Base-by-base conservation (phyloP, 768 basidiomycete genomes). In the Xanthoconium purpureum region DNA sequence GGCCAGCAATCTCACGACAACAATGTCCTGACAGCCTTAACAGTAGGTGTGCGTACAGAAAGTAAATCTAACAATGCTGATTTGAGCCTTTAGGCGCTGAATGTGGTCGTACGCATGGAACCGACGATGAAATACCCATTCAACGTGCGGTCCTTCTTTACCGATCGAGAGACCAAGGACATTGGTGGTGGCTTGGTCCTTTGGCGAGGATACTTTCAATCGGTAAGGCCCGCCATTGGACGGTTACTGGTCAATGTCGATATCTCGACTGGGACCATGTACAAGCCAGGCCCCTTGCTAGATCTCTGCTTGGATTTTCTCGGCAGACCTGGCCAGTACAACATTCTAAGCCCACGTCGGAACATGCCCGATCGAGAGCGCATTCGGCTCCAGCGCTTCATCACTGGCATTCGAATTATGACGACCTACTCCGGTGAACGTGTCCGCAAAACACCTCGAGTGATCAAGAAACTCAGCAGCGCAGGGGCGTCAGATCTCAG, bases 131-230 rank as follows among this genome's bases (percentile, higher is more conserved):
- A 78, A 18, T 83, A 84, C 54, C 88, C 89, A 0, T 89, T 85
- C 76, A 87, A 89, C 50, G 80, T 84, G 8, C 80, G 89, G 0
- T 89, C 87, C 0, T 91, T 92, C 71, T 92, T 85, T 67, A 87
- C 85, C 0, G 70, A 80, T 24, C 66, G 72, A 1, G 87, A 83
- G 50, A 78, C 72, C 10, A 78, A 74, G 45, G 63, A 71, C 30
- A 81, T 90, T 28, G 86, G 88, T 1, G 65, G 68, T 0, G 89
- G 91, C 0, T 76, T 92, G 4, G 78, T 83, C 14, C 76, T 90
- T 0, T 89, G 88, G 88, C 78, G 89, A 4, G 90, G 90, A 0
- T 90, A 88, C 53, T 91, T 92, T 71, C 90, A 91, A 66, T 88
- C 86, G 0, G 79, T 90, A 13, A 78, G 90, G 20, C 89, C 89